Evolutionary conservation across 768 basidiomycete genomes (phyloP).

Genomic region (Macrolepiota fuliginosa): DNA sequence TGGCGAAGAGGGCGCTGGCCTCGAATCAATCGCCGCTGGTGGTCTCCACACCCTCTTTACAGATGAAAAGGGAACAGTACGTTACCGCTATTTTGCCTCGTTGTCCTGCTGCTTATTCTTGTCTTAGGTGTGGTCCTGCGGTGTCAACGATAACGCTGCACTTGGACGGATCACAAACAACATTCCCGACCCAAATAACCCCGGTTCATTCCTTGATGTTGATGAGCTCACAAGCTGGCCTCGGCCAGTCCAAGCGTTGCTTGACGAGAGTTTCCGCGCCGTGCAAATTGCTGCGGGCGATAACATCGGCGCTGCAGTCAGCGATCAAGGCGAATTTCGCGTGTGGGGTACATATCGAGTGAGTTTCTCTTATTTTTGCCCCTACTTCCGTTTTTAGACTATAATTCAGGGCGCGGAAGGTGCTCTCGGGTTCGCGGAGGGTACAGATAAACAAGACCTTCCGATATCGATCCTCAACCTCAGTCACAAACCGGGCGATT

Average conservation of each 20-base stretch:
- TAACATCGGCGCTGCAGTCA: constrained; percentile 83
- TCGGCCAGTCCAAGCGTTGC: constrained; percentile 63
- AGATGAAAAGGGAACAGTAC: constrained; percentile 86
- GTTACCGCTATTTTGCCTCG: constrained; percentile 28
- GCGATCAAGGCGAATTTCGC: constrained; percentile 73
- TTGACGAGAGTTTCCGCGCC: constrained; percentile 81
- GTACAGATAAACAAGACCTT: constrained; percentile 61
- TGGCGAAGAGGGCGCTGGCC: constrained; percentile 71
- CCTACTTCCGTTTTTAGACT: not conserved
- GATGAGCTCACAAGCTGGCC: constrained; percentile 56
- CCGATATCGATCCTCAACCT: constrained; percentile 63
- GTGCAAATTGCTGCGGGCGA: constrained; percentile 85
- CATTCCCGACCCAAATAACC: constrained; percentile 59
- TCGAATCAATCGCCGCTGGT: constrained; percentile 78
- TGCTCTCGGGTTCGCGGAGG: constrained; percentile 78
- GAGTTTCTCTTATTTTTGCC: constrained; percentile 23
- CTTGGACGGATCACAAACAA: constrained; percentile 74
- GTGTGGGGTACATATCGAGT: constrained; percentile 93
- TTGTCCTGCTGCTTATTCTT: constrained; percentile 7
- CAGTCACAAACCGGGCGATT: constrained; percentile 57
- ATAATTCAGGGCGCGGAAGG: constrained; percentile 66
- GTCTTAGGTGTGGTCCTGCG: constrained; percentile 81
- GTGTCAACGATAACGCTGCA: constrained; percentile 86
- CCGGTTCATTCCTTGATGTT: constrained; percentile 53
- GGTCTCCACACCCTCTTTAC: constrained; percentile 89